phyloP scores from a whole-genome alignment of 2,329 filamentous ascomycete genomes.

The Atkinsonella hypoxylon region DNA sequence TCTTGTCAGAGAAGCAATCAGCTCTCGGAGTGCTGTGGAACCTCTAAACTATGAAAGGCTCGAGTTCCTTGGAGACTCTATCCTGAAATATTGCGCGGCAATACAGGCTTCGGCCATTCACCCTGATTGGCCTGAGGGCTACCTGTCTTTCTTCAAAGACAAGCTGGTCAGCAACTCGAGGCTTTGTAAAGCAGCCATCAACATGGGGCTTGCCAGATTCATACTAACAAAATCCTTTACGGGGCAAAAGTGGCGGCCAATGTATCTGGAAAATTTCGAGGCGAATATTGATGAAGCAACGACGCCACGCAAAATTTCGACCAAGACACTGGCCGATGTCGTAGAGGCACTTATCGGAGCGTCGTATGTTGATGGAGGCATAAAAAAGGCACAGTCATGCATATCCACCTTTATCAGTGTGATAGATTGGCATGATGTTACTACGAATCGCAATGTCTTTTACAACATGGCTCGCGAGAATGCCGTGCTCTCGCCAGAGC shows the following conservation, averaged over 20 bases:
- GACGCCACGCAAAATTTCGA: conserved; percentile 38
- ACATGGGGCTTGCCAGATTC: conserved; percentile 56
- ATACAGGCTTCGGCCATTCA: conserved; percentile 50
- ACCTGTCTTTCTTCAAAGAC: conserved; percentile 57
- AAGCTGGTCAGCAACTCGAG: conserved; percentile 61
- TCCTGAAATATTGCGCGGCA: conserved; percentile 64
- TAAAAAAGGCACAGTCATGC: conserved; percentile 49
- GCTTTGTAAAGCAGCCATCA: conserved; percentile 53
- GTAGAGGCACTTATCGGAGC: conserved; percentile 77
- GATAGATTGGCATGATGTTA: conserved; percentile 38
- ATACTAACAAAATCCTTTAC: conserved; percentile 60
- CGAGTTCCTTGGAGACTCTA: conserved; percentile 76
- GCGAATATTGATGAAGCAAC: conserved; percentile 2
- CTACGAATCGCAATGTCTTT: conserved; percentile 28
- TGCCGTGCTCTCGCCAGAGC: conserved; percentile 24
- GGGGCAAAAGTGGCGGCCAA: conserved; percentile 58
- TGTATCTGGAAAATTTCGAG: conserved; percentile 35
- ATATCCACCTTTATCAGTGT: conserved; percentile 55
- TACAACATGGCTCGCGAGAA: conserved; percentile 26
- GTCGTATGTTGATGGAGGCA: conserved; percentile 56
- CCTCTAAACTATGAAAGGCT: conserved; percentile 65
- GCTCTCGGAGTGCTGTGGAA: conserved; percentile 47
- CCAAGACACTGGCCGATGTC: conserved; percentile 77
- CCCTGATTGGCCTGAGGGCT: conserved; percentile 62
- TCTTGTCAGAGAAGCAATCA: conserved; percentile 58